Percentiles rank a stretch among this genome's conserved stretches.
These are phyloP conservation scores for Herpetospermum pedunculosum DNA, from an alignment of 306 rosid genomes.

Conservation along the genomic window DNA sequence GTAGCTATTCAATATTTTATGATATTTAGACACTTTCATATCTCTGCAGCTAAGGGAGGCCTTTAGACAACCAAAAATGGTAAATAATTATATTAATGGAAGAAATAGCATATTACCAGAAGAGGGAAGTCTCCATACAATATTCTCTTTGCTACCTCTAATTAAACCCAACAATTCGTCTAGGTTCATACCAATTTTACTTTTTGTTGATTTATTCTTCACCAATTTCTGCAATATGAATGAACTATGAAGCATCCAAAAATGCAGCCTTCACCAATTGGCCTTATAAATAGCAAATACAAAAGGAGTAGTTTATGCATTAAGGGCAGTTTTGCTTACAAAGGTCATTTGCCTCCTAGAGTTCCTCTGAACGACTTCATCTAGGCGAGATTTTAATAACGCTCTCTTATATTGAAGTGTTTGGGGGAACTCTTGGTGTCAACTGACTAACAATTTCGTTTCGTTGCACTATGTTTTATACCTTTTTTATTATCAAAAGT, in stretches of 20 bases:
- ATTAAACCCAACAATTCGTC: neutral
- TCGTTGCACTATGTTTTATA: neutral
- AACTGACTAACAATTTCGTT: neutral
- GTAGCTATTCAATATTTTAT: neutral
- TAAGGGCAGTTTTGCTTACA: neutral
- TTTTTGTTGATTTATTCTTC: neutral
- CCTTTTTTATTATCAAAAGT: no score
- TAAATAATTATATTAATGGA: neutral
- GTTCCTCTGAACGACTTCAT: conserved; percentile 25
- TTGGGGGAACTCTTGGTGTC: conserved; percentile 38
- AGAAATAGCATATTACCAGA: neutral
- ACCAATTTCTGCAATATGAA: neutral
- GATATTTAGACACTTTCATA: neutral
- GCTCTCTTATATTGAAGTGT: conserved; percentile 28
- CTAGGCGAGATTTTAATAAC: neutral
- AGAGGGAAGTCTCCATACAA: neutral
- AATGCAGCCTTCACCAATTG: neutral
- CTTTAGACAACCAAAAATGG: neutral
- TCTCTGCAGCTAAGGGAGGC: neutral
- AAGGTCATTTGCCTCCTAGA: conserved; percentile 15
- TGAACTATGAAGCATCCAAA: neutral
- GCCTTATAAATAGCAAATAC: neutral
- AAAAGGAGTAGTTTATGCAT: neutral
- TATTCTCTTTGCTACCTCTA: neutral
- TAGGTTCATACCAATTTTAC: neutral